Conservation (phyloP, 1,284 basidiomycete genomes). For the Leccinum griseonigrum region DNA sequence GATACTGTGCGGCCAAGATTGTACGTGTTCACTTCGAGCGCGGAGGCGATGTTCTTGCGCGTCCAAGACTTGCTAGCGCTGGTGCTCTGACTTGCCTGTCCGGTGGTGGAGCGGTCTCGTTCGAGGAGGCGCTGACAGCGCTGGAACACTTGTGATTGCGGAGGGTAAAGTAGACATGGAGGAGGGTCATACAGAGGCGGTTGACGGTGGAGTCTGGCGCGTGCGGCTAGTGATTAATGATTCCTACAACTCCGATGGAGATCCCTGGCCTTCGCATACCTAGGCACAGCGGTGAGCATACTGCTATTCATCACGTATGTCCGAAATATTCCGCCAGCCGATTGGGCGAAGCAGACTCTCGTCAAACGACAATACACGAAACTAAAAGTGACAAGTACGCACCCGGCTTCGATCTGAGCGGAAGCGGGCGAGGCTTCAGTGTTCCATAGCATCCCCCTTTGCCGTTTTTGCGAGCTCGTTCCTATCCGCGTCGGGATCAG, state of each 20-base stretch:
- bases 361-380: neutral
- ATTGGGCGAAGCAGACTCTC: neutral
- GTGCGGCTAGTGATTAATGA: too few species aligned
- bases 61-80: conserved; percentile 69
- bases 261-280: too few species aligned
- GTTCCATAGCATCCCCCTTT: conserved; percentile 59
- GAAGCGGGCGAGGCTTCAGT: conserved; percentile 31
- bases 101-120: conserved; percentile 15
- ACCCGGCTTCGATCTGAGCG: neutral
- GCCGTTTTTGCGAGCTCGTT: conserved; percentile 66
- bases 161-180: conserved; percentile 79
- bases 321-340: too few species aligned
- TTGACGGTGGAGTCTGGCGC: too few species aligned
- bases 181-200: conserved; percentile 58
- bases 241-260: too few species aligned
- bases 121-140: conserved; percentile 59
- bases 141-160: conserved; percentile 79
- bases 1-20: conserved; percentile 82
- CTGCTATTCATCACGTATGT: too few species aligned
- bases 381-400: too few species aligned
- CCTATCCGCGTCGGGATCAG: conserved; percentile 35
- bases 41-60: conserved; percentile 43
- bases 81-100: conserved; percentile 36
- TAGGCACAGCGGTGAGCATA: too few species aligned
- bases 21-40: conserved; percentile 67